Evolutionary conservation across 2,329 filamentous ascomycete species (phyloP).

Genomic region (Verticillium isaacii): DNA sequence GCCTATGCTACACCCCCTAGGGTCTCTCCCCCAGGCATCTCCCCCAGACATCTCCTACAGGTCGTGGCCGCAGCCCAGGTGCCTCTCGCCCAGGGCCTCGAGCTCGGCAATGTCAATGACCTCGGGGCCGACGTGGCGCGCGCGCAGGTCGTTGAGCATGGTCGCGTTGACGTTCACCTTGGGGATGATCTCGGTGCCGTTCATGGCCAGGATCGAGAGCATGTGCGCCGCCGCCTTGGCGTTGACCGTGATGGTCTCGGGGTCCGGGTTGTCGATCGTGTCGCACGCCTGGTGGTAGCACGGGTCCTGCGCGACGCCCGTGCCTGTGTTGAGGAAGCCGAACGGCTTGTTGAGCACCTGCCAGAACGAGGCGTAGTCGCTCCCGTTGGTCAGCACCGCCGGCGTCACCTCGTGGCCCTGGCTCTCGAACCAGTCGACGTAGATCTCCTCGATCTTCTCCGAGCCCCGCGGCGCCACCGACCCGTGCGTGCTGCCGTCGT

Average conservation of each 20-base stretch:
- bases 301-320: constrained; percentile 39
- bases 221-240: constrained; percentile 28
- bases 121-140: constrained; percentile 12
- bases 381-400: constrained; percentile 36
- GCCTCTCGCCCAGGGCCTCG: constrained; percentile 26
- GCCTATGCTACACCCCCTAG: not conserved
- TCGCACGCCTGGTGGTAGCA: constrained; percentile 33
- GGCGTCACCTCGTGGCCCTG: constrained; percentile 25
- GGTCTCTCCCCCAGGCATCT: not conserved
- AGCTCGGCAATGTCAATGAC: constrained; percentile 23
- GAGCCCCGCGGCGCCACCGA: constrained; percentile 28
- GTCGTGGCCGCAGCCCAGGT: constrained; percentile 28
- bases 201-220: constrained; percentile 21
- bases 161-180: constrained; percentile 19
- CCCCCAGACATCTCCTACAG: constrained; percentile 11
- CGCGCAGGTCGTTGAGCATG: constrained; percentile 14
- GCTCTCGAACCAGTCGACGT: constrained; percentile 23
- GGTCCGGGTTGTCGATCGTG: constrained; percentile 31
- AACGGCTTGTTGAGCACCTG: constrained; percentile 46
- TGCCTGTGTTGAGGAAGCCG: constrained; percentile 56
- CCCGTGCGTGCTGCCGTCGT: constrained; percentile 29
- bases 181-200: constrained; percentile 25
- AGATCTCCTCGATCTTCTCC: constrained; percentile 25
- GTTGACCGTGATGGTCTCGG: constrained; percentile 27
- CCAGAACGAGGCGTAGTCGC: constrained; percentile 58